Evolutionary conservation across 192 early-diverging fungal species (phyloP), one percentile per base, ranked within the genome.

Genomic region (Entrophospora sp.): DNA sequence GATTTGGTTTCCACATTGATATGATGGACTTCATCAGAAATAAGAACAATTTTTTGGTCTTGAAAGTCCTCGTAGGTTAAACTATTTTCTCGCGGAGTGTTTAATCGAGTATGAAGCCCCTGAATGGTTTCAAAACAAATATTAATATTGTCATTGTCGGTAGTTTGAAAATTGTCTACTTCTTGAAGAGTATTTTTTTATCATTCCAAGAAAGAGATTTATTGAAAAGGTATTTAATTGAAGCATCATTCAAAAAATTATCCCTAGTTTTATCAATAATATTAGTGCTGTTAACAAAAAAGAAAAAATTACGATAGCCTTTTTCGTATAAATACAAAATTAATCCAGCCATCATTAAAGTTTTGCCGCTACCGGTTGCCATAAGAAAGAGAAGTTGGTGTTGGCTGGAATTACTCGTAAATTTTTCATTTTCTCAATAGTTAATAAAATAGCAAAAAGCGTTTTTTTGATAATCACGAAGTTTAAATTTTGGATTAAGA

Each of bases 1-100:
- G 48, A 51, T 51, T 51, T 51, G 28, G 48, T 51, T 51, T 51
- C 48, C 3, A 51, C 48, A 51, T 51, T 51, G 20, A 42, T 42
- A 42, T 42, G 40, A 12, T 42, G 40, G n/a, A n/a, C 40, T n/a
- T 42, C 40, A n/a, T 42, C 40, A 2, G 40, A 42, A 42, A 42
- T 42, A 42, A 42, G 40, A 2, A 42, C 40, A 42, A 42, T 42
- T 42, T 42, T 42, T 42, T 42, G 40, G 2, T 42, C 40, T 9
- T 9, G 2, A 42, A 42, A 42, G n/a, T 42, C 40, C 40, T 42
- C 40, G n/a, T 42, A 42, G n/a, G 40, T 42, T 42, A 42, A 42
- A 42, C 40, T 42, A 42, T 42, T 42, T 42, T 42, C 40, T 42
- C n/a, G 40, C 40, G 40, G 40, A 8, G 10, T 42, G 8, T 42